Percentiles rank a stretch among this genome's conserved stretches.
Evolutionary conservation across 768 basidiomycete genomes (phyloP).

Genomic region (Podaxis sp.): DNA sequence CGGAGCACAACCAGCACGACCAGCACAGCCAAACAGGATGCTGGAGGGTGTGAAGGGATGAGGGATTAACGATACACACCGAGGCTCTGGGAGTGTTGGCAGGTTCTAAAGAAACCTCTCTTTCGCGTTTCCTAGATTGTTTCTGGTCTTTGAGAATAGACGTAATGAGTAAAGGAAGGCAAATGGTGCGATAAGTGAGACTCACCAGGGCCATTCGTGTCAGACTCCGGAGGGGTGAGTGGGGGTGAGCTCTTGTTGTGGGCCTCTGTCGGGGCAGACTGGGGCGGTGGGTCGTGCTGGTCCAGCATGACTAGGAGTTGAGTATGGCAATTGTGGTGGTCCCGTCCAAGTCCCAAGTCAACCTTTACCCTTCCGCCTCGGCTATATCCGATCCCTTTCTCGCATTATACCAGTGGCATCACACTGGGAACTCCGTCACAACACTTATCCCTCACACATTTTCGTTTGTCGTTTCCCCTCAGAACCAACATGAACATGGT

Average conservation of each 20-base stretch:
- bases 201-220: conserved; percentile 13
- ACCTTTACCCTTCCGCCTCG: conserved; percentile 23
- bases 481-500: neutral
- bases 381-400: conserved; percentile 31
- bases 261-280: neutral
- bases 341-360: conserved; percentile 8
- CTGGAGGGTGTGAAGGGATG: conserved; percentile 1
- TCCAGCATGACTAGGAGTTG: neutral
- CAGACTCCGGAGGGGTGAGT: conserved; percentile 15
- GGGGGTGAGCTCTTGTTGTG: conserved; percentile 13
- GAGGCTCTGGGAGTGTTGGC: conserved; percentile 43
- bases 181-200: conserved; percentile 11
- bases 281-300: neutral
- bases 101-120: conserved; percentile 78
- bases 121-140: conserved; percentile 68
- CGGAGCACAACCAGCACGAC: conserved; percentile 7
- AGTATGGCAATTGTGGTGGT: neutral
- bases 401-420: conserved; percentile 10
- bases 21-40: conserved; percentile 12
- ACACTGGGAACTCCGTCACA: conserved; percentile 11
- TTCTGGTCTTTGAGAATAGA: conserved; percentile 37
- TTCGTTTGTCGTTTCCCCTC: neutral
- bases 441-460: neutral
- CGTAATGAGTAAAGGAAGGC: conserved; percentile 14
- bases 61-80: conserved; percentile 28